Base-by-base conservation (phyloP, 192 early-diverging fungal genomes). In the Umbelopsis ramanniana region DNA sequence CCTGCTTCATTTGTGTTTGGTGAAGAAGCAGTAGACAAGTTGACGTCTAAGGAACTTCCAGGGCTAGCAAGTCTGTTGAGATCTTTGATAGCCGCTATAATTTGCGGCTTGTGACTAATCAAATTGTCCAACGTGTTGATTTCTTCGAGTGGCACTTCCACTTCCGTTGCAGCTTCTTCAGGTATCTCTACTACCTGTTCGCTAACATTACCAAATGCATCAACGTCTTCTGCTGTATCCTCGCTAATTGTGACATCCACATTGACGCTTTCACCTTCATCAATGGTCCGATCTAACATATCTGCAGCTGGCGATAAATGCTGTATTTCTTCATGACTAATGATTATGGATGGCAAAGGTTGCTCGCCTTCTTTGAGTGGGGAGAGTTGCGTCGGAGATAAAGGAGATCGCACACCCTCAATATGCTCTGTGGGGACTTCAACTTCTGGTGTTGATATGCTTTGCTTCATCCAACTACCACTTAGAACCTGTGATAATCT, bases 31-130 rank as follows among this genome's bases (percentile, higher is more conserved):
- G 57, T 63, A n/a, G 57, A 63, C 0, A 63, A 19, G 29, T 63
- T 63, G 29, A 63, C 57, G 17, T 63, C 57, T 17, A 63, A 37
- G 17, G 57, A 63, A n/a, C 57, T 63, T 63, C 14, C 57, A 14
- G 57, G 57, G 15, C 57, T 63, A 37, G 26, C 17, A n/a, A 37
- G 2, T n/a, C 17, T 63, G 0, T 14, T n/a, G 12, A 26, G 10
- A 35, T 12, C 15, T 63, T 26, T 29, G 12, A 38, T 63, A 8
- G 26, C 14, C 35, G 10, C 57, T 29, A 63, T 4, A 2, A 19
- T 0, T 14, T 29, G 26, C 33, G 33, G 17, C 33, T 37, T 14
- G 15, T 12, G 57, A 3, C 0, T 63, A 17, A 35, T 15, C 19
- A 37, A 9, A 6, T 37, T 14, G 0, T 2, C 14, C 15, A 37